Evolutionary conservation across 1,284 basidiomycete species (phyloP).

Genomic region (Moniliophthora roreri): DNA sequence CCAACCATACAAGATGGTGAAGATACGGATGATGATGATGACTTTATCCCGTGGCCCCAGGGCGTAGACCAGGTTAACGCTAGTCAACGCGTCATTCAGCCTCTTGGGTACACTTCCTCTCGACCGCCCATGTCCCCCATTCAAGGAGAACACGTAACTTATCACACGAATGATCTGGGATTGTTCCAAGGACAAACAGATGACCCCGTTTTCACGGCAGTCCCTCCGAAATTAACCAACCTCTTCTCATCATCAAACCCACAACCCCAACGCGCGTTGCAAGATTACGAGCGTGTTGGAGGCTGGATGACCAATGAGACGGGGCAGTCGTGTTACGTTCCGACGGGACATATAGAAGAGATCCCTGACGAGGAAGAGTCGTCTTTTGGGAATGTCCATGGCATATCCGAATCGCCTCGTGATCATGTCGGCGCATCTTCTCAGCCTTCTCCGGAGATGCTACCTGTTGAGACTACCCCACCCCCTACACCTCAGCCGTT

Average conservation of each 20-base stretch:
- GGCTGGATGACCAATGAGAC: background rate
- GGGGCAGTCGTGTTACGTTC: background rate
- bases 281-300: background rate
- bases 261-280: background rate
- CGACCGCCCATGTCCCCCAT: background rate
- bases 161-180: conserved; percentile 13
- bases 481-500: too few species aligned
- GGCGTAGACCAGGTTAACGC: background rate
- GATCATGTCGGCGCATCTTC: background rate
- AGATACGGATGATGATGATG: too few species aligned
- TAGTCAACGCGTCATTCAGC: background rate
- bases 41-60: too few species aligned
- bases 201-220: conserved; percentile 5
- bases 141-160: conserved; percentile 7
- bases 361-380: conserved; percentile 1
- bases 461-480: too few species aligned
- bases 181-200: conserved; percentile 8
- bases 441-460: background rate
- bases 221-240: conserved; percentile 8
- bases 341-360: background rate
- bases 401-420: background rate
- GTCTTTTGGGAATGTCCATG: background rate
- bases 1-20: too few species aligned
- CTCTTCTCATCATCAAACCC: conserved; percentile 3
- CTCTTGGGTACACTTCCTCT: background rate